A percentile compares a stretch with the other conserved stretches of the same genome.
Evolutionary conservation across 2,329 filamentous ascomycete species (phyloP).

Genomic region (Hypoxylon sp.): DNA sequence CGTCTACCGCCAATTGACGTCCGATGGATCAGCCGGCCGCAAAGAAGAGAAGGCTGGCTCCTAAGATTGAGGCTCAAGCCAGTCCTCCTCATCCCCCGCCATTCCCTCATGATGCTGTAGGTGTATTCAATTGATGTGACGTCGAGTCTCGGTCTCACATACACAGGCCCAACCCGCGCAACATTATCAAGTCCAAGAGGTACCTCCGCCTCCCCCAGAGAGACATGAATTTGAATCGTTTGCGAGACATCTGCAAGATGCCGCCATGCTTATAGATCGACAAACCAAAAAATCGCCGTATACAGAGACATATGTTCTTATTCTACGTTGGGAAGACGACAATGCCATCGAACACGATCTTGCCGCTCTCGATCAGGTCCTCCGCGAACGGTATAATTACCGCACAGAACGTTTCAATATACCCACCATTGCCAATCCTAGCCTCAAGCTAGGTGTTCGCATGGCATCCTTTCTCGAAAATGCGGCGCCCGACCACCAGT

Average conservation of each 20-base stretch:
- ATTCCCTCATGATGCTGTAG: constrained; percentile 52
- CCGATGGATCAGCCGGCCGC: constrained; percentile 56
- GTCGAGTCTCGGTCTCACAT: constrained; percentile 31
- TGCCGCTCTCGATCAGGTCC: constrained; percentile 68
- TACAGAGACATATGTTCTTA: constrained; percentile 70
- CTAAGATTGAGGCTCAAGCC: constrained; percentile 55
- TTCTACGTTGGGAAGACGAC: constrained; percentile 75
- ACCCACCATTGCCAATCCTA: constrained; percentile 71
- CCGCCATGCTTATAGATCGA: constrained; percentile 75
- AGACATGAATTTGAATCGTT: constrained; percentile 77
- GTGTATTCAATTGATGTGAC: constrained; percentile 43
- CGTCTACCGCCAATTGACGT: constrained; percentile 38
- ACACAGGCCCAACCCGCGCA: constrained; percentile 46
- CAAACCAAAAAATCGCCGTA: constrained; percentile 73
- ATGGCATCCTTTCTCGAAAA: constrained; percentile 73
- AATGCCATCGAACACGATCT: constrained; percentile 67
- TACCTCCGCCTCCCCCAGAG: constrained; percentile 57
- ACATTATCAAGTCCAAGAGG: constrained; percentile 52
- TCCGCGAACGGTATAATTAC: constrained; percentile 73
- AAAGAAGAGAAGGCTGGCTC: constrained; percentile 60
- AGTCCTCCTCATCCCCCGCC: constrained; percentile 50
- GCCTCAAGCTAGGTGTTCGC: constrained; percentile 72
- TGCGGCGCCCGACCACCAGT: constrained; percentile 69
- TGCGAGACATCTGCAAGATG: constrained; percentile 77
- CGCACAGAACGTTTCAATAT: constrained; percentile 73